These are phyloP conservation scores for Auricularia heimuer DNA, from an alignment of 768 basidiomycete genomes.

Conservation along the genomic window DNA sequence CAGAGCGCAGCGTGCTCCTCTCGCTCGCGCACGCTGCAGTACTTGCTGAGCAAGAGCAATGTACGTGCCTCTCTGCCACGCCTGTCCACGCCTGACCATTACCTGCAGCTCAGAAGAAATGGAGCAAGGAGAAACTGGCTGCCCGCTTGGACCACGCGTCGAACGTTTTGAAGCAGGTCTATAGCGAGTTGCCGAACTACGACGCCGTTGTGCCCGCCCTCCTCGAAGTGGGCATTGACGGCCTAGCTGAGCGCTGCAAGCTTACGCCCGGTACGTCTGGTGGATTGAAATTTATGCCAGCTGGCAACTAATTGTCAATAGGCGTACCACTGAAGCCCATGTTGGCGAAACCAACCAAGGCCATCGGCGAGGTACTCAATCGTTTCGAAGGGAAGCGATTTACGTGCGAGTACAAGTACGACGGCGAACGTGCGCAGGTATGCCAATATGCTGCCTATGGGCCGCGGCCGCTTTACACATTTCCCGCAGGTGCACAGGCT, in stretches of 20 bases:
- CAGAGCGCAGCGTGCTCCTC: constrained; percentile 90
- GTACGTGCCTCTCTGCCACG: constrained; percentile 22
- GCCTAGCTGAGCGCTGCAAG: constrained; percentile 66
- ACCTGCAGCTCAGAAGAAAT: constrained; percentile 55
- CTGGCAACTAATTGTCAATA: constrained; percentile 6
- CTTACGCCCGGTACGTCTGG: constrained; percentile 64
- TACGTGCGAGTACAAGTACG: constrained; percentile 99
- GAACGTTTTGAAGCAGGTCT: constrained; percentile 77
- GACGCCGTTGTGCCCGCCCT: constrained; percentile 88
- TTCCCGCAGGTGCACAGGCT: constrained; percentile 63
- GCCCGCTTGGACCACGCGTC: constrained; percentile 67
- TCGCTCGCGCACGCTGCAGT: constrained; percentile 89
- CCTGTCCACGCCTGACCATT: constrained; percentile 3
- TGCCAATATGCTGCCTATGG: constrained; percentile 3
- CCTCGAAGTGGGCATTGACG: constrained; percentile 63
- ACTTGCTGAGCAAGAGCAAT: constrained; percentile 62
- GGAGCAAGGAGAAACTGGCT: constrained; percentile 63
- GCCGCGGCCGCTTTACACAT: not conserved
- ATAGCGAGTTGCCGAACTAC: constrained; percentile 90
- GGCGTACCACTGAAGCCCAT: constrained; percentile 92
- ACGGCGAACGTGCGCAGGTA: constrained; percentile 94
- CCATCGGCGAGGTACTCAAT: constrained; percentile 94
- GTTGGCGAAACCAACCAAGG: constrained; percentile 98
- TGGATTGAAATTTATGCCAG: not conserved
- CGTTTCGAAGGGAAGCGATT: constrained; percentile 91